phyloP scores from a whole-genome alignment of 352 stramenopile genomes.

The Phytophthora pinifolia region DNA sequence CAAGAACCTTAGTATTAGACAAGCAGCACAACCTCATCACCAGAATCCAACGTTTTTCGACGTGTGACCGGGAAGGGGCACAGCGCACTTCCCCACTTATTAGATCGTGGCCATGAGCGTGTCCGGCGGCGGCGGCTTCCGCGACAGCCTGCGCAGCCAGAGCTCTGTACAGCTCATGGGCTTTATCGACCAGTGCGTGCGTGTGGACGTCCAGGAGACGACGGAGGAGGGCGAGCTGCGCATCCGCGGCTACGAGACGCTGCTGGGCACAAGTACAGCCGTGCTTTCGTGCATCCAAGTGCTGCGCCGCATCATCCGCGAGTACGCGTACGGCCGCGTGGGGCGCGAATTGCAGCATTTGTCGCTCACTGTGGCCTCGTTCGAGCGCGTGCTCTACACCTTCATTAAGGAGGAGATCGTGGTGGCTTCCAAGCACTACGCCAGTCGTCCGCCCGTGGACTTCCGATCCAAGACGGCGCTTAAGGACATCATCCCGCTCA shows the following conservation, averaged over 20 bases:
- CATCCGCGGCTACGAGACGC: constrained; percentile 71
- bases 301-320: constrained; percentile 81
- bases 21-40: no score
- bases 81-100: neutral
- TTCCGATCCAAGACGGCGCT: constrained; percentile 81
- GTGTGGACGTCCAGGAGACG: constrained; percentile 44
- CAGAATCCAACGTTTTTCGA: constrained; percentile 13
- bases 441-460: constrained; percentile 52
- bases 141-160: constrained; percentile 54
- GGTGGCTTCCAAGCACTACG: constrained; percentile 69
- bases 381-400: constrained; percentile 83
- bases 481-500: constrained; percentile 89
- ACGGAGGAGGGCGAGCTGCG: constrained; percentile 71
- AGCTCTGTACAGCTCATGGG: constrained; percentile 86
- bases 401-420: constrained; percentile 91
- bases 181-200: constrained; percentile 68
- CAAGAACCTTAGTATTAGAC: no score
- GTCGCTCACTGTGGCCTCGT: constrained; percentile 82
- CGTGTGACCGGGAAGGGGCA: constrained; percentile 16
- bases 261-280: constrained; percentile 65
- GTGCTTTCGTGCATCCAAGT: constrained; percentile 80
- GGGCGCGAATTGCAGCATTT: constrained; percentile 84
- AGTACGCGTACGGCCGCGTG: constrained; percentile 83
- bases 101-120: constrained; percentile 12
- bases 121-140: constrained; percentile 7